Conservation (phyloP, 1,284 basidiomycete species). For the Cutaneotrichosporon spelunceum region DNA sequence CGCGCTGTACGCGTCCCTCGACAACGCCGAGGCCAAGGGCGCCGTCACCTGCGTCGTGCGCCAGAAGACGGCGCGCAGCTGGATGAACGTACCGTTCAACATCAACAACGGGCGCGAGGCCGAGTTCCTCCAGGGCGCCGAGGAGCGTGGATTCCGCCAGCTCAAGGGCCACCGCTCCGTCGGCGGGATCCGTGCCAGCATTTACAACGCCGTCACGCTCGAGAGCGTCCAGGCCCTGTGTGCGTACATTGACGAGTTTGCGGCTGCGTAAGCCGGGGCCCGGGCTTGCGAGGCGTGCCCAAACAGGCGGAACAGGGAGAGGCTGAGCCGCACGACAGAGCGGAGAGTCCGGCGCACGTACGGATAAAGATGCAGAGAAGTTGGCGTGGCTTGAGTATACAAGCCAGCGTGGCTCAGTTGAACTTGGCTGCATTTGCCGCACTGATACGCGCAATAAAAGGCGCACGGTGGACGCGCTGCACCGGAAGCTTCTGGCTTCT, state of each 20-base stretch:
- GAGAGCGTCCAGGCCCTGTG: constrained; percentile 60
- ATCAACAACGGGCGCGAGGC: constrained; percentile 66
- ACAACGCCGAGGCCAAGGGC: constrained; percentile 67
- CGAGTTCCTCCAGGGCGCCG: constrained; percentile 73
- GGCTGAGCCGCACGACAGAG: no score
- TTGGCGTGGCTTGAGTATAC: no score
- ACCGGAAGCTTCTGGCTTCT: no score
- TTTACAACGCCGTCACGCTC: constrained; percentile 93
- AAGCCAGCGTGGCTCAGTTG: no score
- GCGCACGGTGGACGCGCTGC: no score
- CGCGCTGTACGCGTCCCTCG: constrained; percentile 69
- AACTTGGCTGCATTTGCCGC: no score
- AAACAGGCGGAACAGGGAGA: neutral
- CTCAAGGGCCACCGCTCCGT: constrained; percentile 78
- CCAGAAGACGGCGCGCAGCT: constrained; percentile 66
- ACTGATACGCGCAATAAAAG: no score
- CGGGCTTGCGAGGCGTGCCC: no score
- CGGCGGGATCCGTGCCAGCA: constrained; percentile 72
- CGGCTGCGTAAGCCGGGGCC: neutral
- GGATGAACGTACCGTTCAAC: constrained; percentile 91
- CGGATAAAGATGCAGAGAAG: no score
- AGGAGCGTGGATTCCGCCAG: constrained; percentile 71
- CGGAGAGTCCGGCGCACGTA: no score
- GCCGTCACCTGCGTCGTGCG: constrained; percentile 66
- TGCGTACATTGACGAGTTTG: constrained; percentile 51